Evolutionary conservation across 2,329 filamentous ascomycete species (phyloP), one percentile per base, ranked within the genome.

Genomic region (Penicillium sp.): DNA sequence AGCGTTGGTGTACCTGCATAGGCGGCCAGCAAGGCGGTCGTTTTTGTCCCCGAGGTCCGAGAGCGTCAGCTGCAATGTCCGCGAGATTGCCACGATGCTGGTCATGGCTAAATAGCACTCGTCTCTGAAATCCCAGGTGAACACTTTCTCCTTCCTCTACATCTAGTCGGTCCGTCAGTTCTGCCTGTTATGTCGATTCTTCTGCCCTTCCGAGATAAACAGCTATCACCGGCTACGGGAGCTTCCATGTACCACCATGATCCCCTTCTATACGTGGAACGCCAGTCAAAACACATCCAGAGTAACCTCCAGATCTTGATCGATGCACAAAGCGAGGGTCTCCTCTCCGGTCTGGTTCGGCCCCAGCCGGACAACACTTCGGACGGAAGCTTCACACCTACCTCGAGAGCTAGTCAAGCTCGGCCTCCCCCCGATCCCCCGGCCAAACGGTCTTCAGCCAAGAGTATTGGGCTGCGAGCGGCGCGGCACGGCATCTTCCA

Each of bases 251-350:
- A 63, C 44, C 61, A 68, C 34, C 58, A 69, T 28, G 68, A 73
- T 47, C 69, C 75, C 44, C 66, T 79, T 23, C 60, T 77, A n/a
- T 69, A 71, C 23, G 62, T 80, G 47, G 73, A 77, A 53, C 70
- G 77, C 47, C 73, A 76, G 58, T 73, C 78, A 22, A 73, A 70
- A 46, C 68, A 78, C 52, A 73, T 83, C 8, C 74, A 83, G 57
- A 71, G 72, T 42, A 76, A 79, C 50, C 69, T 84, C 8, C 80
- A 84, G 61, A 69, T 71, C 46, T 67, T 82, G 9, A 75, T 84
- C 18, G 80, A 84, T 63, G 77, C 78, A 8, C 80, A 84, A 61
- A 77, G 78, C 26, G 78, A 81, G 55, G 78, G 76, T 14, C 67
- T 84, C 24, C 67, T 76, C 32, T 71, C 73, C 38, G 76, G 74